Evolutionary conservation across 1,284 basidiomycete genomes (phyloP).

Genomic region (Ustilago bromivora): DNA sequence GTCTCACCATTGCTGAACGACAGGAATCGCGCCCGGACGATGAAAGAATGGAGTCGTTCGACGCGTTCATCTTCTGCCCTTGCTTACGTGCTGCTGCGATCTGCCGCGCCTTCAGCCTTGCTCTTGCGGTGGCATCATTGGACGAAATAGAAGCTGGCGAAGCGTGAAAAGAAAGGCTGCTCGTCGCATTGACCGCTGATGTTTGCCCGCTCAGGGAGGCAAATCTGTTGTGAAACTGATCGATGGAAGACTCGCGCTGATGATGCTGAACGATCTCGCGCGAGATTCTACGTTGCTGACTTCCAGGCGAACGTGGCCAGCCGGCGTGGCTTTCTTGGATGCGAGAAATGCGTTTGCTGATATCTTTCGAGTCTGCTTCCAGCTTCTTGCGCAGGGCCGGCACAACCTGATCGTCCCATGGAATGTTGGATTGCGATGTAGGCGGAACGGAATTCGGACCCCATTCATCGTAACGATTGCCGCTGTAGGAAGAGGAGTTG

Average conservation of each 20-base stretch:
- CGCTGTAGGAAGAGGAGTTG: neutral
- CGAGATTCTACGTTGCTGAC: slow-evolving; percentile 17
- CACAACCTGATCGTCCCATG: slow-evolving; percentile 57
- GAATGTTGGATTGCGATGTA: slow-evolving; percentile 14
- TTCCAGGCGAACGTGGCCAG: slow-evolving; percentile 17
- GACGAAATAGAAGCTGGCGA: neutral
- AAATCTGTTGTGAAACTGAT: slow-evolving; percentile 49
- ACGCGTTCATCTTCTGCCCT: neutral
- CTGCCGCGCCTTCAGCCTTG: slow-evolving; percentile 37
- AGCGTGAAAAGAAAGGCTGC: slow-evolving; percentile 19
- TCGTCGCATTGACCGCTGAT: neutral
- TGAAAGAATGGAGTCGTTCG: slow-evolving; percentile 10
- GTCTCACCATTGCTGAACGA: neutral
- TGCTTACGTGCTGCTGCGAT: slow-evolving; percentile 33
- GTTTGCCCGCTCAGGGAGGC: slow-evolving; percentile 14
- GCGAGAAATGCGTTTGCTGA: slow-evolving; percentile 48
- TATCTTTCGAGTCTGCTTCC: slow-evolving; percentile 39
- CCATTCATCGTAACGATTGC: slow-evolving; percentile 31
- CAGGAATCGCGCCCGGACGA: neutral
- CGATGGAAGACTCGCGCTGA: slow-evolving; percentile 30
- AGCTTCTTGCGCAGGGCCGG: slow-evolving; percentile 55
- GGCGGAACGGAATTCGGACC: slow-evolving; percentile 46
- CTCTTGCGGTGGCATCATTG: slow-evolving; percentile 33
- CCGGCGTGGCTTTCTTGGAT: slow-evolving; percentile 44
- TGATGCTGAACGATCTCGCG: slow-evolving; percentile 33